These are phyloP conservation scores for Gonapodya sp. DNA, from an alignment of 192 early-diverging fungal species.

Conservation along the genomic window DNA sequence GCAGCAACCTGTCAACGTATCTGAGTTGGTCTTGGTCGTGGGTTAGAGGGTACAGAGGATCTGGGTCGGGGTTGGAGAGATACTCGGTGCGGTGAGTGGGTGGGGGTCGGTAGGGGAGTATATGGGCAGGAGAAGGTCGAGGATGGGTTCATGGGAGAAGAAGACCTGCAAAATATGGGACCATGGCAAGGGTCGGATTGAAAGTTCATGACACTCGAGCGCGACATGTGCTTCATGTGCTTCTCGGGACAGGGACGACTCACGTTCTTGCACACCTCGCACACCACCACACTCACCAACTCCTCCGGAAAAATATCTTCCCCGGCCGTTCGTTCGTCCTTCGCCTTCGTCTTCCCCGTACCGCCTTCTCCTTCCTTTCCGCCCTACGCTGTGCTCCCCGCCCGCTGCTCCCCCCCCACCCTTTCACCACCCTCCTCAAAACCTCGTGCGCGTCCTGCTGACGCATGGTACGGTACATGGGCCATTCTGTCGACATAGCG, in stretches of 20 bases:
- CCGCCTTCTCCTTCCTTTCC: neutral
- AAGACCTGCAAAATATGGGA: neutral
- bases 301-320: conserved; percentile 59
- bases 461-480: neutral
- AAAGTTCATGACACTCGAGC: neutral
- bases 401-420: neutral
- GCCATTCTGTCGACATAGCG: neutral
- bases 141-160: neutral
- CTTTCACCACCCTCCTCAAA: neutral
- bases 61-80: neutral
- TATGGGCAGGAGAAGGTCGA: neutral
- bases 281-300: conserved; percentile 55
- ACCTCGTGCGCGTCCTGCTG: conserved; percentile 13
- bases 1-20: neutral
- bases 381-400: neutral
- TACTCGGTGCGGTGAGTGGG: neutral
- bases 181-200: neutral
- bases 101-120: neutral
- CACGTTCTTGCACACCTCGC: conserved; percentile 47
- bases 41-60: neutral
- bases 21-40: neutral
- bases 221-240: no score
- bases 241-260: neutral
- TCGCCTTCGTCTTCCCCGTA: conserved; percentile 11
- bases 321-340: conserved; percentile 32